Evolutionary conservation across 257 asterid species (phyloP), one percentile per base, ranked within the genome.

Genomic region (Solanum clarkiae): DNA sequence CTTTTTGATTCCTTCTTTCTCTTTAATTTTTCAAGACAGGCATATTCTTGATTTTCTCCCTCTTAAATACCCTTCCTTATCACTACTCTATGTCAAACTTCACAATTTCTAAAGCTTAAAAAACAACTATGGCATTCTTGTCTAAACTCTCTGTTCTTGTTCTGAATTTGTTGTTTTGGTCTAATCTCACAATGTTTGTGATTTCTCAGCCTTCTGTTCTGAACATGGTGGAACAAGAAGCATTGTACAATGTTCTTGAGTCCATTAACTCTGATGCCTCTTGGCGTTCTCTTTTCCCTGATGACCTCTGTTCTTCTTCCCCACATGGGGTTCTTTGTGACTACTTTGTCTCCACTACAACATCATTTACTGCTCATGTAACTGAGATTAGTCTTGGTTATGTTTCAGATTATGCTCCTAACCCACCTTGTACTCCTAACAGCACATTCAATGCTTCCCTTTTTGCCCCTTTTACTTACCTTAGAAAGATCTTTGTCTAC

Each of bases 271-370:
- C 98, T 8, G 98, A 66, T 8, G 71, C 89, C 12, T 87, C 92
- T 1, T 94, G 99, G 99, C 92, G 98, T 22, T 70, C 91, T 0
- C 89, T 92, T 14, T 95, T 90, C 59, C 94, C 98, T 44, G 99
- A 93, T 42, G 99, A 95, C 18, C 84, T 95, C n/a, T 94, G 99
- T 92, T 11, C 88, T 72, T 87, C 98, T 70, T 93, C 96, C 24
- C 98, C 99, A 2, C 99, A 95, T 91, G 99, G 99, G 83, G 90
- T 95, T 85, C 93, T 92, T 12, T 95, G 98, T 87, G 96, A 93
- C 81, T 91, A 90, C 87, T 92, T 92, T 85, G 26, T 14, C 11
- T 44, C 86, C 42, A 29, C 60, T 83, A 29, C 85, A 44, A 56
- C 84, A 13, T 85, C 85, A 15, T 85, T 65, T 4, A 79, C 89